Conservation (phyloP, 2,329 filamentous ascomycete species). For the Alternaria infectoria region DNA sequence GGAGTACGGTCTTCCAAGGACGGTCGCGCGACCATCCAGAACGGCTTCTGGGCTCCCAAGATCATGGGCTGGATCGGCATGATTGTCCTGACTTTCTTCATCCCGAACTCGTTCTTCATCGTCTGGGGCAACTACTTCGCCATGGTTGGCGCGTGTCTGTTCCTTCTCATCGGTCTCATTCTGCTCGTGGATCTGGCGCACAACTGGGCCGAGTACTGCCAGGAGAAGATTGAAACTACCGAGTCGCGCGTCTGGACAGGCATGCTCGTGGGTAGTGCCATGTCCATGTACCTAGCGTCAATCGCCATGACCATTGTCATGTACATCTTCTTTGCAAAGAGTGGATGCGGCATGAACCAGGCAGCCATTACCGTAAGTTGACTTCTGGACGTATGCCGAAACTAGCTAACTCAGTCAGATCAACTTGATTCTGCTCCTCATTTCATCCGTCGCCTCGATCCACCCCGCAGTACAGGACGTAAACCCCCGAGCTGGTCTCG, state of each 20-base stretch:
- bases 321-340: constrained; percentile 91
- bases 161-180: constrained; percentile 89
- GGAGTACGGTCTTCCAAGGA: constrained; percentile 88
- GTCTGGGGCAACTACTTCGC: constrained; percentile 96
- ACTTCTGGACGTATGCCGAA: not conserved
- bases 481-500: constrained; percentile 91
- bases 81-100: constrained; percentile 91
- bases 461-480: constrained; percentile 89
- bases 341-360: constrained; percentile 93
- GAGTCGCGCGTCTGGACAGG: constrained; percentile 86
- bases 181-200: constrained; percentile 94
- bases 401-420: constrained; percentile 53
- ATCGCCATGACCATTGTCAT: constrained; percentile 94
- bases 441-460: constrained; percentile 82
- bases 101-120: constrained; percentile 92
- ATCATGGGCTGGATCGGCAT: constrained; percentile 86
- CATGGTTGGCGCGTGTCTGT: constrained; percentile 86
- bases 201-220: constrained; percentile 95
- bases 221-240: constrained; percentile 88
- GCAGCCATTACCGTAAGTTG: constrained; percentile 77
- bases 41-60: constrained; percentile 99
- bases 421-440: constrained; percentile 83
- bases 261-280: constrained; percentile 86
- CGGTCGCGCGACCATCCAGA: constrained; percentile 86
- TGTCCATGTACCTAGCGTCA: constrained; percentile 91